These are phyloP conservation scores for Globisporangium nagaii DNA, from an alignment of 352 stramenopile species.

Conservation along the genomic window DNA sequence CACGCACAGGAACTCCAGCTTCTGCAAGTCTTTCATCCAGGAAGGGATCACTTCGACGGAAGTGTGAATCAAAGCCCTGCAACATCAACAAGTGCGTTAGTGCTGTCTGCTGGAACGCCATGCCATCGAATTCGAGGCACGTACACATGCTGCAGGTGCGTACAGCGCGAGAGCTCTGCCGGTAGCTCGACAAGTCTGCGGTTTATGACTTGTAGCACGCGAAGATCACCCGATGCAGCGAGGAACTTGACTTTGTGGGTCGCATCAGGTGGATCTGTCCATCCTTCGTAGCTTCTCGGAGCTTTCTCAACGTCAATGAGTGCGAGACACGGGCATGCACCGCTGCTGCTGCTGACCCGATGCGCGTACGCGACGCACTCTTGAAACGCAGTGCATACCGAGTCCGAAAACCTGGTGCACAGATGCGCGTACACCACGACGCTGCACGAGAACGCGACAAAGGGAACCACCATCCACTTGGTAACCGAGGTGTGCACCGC, in stretches of 20 bases:
- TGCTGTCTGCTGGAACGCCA: too few relatives aligned
- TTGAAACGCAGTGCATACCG: conserved; percentile 8
- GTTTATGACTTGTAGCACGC: conserved; percentile 30
- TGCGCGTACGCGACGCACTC: conserved; percentile 24
- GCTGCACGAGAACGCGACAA: conserved; percentile 7
- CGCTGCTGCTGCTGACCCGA: background rate
- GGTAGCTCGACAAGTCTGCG: conserved; percentile 15
- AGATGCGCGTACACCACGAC: conserved; percentile 8
- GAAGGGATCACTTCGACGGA: conserved; percentile 14
- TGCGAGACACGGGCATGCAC: conserved; percentile 22
- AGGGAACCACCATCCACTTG: background rate
- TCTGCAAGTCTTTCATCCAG: conserved; percentile 25
- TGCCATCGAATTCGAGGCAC: too few relatives aligned
- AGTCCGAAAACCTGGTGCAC: conserved; percentile 4
- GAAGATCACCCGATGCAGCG: conserved; percentile 21
- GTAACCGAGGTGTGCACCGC: conserved; percentile 5
- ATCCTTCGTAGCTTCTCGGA: conserved; percentile 28
- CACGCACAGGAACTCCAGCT: conserved; percentile 35
- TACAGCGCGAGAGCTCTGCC: conserved; percentile 19
- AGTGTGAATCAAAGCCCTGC: conserved; percentile 23
- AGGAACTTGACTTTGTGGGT: conserved; percentile 14
- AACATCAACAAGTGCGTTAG: background rate
- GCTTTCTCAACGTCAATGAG: conserved; percentile 25
- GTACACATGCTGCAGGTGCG: conserved; percentile 34
- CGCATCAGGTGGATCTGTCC: conserved; percentile 20